These are phyloP conservation scores for Harringtonia lauricola DNA, from an alignment of 2,329 filamentous ascomycete genomes.

Conservation along the genomic window DNA sequence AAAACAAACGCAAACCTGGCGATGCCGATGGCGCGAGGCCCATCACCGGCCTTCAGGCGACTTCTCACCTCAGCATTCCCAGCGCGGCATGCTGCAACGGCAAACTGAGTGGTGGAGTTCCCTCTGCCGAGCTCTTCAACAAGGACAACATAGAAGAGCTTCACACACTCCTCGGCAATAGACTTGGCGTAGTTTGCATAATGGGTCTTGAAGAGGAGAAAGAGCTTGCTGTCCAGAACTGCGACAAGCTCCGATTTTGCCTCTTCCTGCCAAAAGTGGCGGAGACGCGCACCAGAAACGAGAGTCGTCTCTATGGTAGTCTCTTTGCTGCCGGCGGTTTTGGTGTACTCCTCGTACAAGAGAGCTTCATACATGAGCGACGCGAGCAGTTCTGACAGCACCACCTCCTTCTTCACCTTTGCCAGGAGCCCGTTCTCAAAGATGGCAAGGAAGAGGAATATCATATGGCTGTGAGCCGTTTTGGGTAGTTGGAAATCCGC, in stretches of 20 bases:
- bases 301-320: conserved; percentile 20
- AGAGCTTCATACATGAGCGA: conserved; percentile 25
- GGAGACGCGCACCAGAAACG: conserved; percentile 26
- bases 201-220: conserved; percentile 23
- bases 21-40: conserved; percentile 28
- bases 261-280: conserved; percentile 21
- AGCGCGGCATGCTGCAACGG: conserved; percentile 25
- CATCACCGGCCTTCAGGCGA: conserved; percentile 26
- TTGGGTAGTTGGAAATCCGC: conserved; percentile 21
- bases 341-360: conserved; percentile 24
- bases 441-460: conserved; percentile 32
- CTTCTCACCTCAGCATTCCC: conserved; percentile 20
- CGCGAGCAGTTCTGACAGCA: conserved; percentile 30
- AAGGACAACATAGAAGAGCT: conserved; percentile 28
- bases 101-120: conserved; percentile 20
- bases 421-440: conserved; percentile 29
- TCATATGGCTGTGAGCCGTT: conserved; percentile 14
- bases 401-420: conserved; percentile 20
- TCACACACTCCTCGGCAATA: conserved; percentile 18
- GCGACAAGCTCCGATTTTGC: conserved; percentile 18
- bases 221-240: conserved; percentile 26
- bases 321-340: conserved; percentile 15
- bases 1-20: conserved; percentile 31
- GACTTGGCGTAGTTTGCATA: conserved; percentile 18
- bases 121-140: conserved; percentile 25